Base-by-base conservation (phyloP, 1,284 basidiomycete species). In the Mycosarcoma mackinlayi region DNA sequence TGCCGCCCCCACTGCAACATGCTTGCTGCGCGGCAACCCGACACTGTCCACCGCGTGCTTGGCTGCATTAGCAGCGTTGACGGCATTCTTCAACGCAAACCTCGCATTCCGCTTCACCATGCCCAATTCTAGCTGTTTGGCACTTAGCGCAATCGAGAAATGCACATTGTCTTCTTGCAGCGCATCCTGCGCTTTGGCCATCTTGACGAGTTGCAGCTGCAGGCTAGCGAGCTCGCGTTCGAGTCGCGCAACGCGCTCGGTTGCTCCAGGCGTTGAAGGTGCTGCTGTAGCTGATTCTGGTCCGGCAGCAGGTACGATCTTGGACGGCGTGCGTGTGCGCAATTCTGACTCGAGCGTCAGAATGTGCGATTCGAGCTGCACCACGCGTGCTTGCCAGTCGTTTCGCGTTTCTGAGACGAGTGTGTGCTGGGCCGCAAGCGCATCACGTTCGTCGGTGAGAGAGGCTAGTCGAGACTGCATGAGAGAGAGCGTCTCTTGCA, bases 101-200 rank as follows among this genome's bases (percentile, higher is more conserved):
- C 63, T 25, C 3, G 66, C 69, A 28, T 65, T 64, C 7, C 75
- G 52, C 48, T 79, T 78, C 6, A 77, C 62, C 63, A 77, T 63
- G 6, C 68, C 70, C 31, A 77, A 53, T 34, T 74, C 78, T 39
- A 72, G 53, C 54, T 76, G 58, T 24, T 74, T 76, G 21, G 77
- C 75, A 7, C 51, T 51, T 10, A 79, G 41, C 2, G 78, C 77
- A 21, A 78, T 67, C 16, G 68, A 60, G 18, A 65, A 76, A 39
- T 70, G 57, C 13, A 70, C 23, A 16, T 72, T 76, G 58, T 78
- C 72, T 33, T 63, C 55, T 28, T 63, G 58, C 8, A 79, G 51
- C 34, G 69, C 70, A 5, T 77, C 69, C 42, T 73, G 74, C 25
- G 80, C 79, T 40, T 68, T 52, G 4, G 70, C 52, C 24, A 76